Base-by-base conservation (phyloP, 768 basidiomycete genomes). In the Naganishia kalamii region DNA sequence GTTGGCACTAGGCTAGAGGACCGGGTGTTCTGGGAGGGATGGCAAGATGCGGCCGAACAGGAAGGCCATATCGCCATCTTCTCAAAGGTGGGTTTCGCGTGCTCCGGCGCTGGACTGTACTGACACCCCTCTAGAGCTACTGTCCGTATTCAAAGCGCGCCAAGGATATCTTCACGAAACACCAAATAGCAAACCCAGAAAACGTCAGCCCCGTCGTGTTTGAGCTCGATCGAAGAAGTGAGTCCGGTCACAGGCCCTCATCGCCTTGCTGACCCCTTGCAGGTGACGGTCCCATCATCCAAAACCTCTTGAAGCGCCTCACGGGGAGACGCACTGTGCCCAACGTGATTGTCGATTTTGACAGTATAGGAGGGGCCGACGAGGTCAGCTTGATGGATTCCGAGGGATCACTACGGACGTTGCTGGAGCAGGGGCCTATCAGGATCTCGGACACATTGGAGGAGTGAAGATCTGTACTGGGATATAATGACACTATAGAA, bases 141-240 rank as follows among this genome's bases (percentile, higher is more conserved):
- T 79, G 78, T 66, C 78, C 77, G 17, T 79, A 76, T 68, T 79
- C 77, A 12, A 70, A 68, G 52, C 72, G 74, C 33, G 76, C 75
- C 1, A 78, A 78, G 61, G 44, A 52, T 13, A 75, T 78, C 49
- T 65, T 79, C 27, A 65, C 69, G 13, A 57, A 68, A 48, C 74
- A 77, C 65, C 63, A 68, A 10, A 66, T 75, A 1, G 33, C 54
- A 19, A 57, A 57, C 37, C 54, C 54, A n/a, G 37, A 21, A 11
- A 8, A n/a, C 50, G 67, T 10, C 71, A 72, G 4, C 68, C 74
- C 77, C 29, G 71, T 73, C 59, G 66, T 79, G 41, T 70, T 77
- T 47, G 77, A 79, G 63, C 72, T 77, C 4, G 77, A 78, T 50
- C 71, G 73, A 11, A 72, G 77, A 57, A 62, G 77, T 78, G 51